Evolutionary conservation across 306 rosid species (phyloP).

Genomic region (Gleditsia sinensis): DNA sequence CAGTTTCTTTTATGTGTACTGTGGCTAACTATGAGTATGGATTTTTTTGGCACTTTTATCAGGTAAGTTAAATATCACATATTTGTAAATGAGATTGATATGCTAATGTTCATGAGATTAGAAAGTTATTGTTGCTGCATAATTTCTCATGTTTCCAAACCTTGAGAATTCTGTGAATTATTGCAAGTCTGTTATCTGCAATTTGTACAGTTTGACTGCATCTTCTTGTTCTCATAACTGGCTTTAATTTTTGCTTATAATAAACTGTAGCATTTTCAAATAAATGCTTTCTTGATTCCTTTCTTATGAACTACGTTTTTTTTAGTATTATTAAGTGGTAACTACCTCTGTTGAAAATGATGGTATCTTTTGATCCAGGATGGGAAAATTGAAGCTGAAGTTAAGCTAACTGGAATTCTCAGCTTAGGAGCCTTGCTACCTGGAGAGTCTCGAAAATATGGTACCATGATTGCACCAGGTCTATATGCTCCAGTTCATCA

Average conservation of each 20-base stretch:
- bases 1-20: slow-evolving; percentile 86
- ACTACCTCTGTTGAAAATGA: slow-evolving; percentile 28
- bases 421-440: slow-evolving; percentile 91
- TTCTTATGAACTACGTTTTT: neutral
- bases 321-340: neutral
- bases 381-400: slow-evolving; percentile 95
- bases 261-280: neutral
- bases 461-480: slow-evolving; percentile 90
- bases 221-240: neutral
- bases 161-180: slow-evolving; percentile 5
- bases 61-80: slow-evolving; percentile 60
- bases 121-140: slow-evolving; percentile 10
- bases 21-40: slow-evolving; percentile 95
- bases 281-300: neutral
- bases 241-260: slow-evolving; percentile 3
- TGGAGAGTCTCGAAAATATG: slow-evolving; percentile 85
- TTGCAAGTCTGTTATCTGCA: neutral
- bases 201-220: neutral
- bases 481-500: slow-evolving; percentile 95
- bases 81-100: neutral
- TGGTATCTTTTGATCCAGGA: slow-evolving; percentile 59
- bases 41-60: slow-evolving; percentile 93
- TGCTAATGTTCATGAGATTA: slow-evolving; percentile 16
- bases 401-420: slow-evolving; percentile 91
- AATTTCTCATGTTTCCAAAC: slow-evolving; percentile 15